Evolutionary conservation across 768 basidiomycete species (phyloP).

Genomic region (Suillus discolor): DNA sequence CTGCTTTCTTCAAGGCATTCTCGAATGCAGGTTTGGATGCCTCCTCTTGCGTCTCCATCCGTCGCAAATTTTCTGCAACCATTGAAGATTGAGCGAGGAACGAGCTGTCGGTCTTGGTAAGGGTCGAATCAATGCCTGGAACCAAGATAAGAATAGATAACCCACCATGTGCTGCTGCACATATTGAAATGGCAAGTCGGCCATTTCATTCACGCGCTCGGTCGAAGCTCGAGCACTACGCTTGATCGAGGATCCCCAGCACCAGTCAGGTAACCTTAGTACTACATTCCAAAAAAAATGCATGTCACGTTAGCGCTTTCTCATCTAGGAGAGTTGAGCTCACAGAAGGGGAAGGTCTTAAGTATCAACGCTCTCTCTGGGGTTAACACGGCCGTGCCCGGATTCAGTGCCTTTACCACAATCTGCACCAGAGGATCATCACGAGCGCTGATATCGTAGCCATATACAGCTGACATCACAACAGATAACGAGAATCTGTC

Average conservation of each 20-base stretch:
- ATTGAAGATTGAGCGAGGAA: slow-evolving; percentile 4
- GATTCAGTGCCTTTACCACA: background rate
- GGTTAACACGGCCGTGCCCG: background rate
- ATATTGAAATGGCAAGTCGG: slow-evolving; percentile 11
- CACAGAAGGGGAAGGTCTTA: slow-evolving; percentile 8
- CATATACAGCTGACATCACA: slow-evolving; percentile 9
- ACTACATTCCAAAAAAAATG: slow-evolving; percentile 2
- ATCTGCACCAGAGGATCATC: slow-evolving; percentile 5
- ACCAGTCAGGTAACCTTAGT: slow-evolving; percentile 7
- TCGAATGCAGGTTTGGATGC: slow-evolving; percentile 8
- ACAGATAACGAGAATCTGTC: slow-evolving; percentile 8
- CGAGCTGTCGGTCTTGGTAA: background rate
- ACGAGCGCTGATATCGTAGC: background rate
- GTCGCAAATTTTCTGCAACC: slow-evolving; percentile 17
- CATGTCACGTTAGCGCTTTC: background rate
- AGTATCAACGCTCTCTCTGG: slow-evolving; percentile 9
- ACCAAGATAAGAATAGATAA: background rate
- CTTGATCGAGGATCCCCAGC: slow-evolving; percentile 7
- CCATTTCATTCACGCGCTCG: background rate
- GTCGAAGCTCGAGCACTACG: slow-evolving; percentile 7
- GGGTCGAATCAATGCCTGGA: background rate
- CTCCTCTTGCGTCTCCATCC: slow-evolving; percentile 19
- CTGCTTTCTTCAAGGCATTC: slow-evolving; percentile 13
- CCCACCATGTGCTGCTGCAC: slow-evolving; percentile 12
- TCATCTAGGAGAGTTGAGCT: background rate